phyloP scores from a whole-genome alignment of 2,329 filamentous ascomycete species.

The Arthrobotrys entomopaga region DNA sequence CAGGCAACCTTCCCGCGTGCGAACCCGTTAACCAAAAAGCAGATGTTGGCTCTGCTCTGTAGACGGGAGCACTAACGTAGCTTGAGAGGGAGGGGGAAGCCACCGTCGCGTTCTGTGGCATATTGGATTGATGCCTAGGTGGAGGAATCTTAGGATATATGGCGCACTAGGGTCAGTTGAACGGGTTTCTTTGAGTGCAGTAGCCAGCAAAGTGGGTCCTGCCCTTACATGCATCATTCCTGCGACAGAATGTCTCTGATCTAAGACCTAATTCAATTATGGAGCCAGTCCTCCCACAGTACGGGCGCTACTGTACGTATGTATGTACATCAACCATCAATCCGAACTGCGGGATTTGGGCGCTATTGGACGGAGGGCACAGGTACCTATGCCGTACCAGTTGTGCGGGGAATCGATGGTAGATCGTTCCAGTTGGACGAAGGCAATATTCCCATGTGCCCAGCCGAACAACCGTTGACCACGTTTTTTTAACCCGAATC shows the following conservation, averaged over 20 bases:
- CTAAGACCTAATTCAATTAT: conserved; percentile 38
- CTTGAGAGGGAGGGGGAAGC: conserved; percentile 24
- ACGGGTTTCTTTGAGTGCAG: background rate
- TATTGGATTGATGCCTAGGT: conserved; percentile 41
- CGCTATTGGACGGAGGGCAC: conserved; percentile 5
- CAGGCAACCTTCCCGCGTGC: conserved; percentile 42
- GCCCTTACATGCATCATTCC: conserved; percentile 54
- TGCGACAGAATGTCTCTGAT: conserved; percentile 54
- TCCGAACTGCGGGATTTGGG: conserved; percentile 51
- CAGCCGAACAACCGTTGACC: conserved; percentile 35
- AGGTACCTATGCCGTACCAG: background rate
- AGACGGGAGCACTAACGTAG: conserved; percentile 27
- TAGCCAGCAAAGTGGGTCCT: conserved; percentile 20
- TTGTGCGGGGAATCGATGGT: conserved; percentile 27
- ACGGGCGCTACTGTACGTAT: conserved; percentile 1
- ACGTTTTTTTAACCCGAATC: conserved; percentile 48
- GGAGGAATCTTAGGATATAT: conserved; percentile 24
- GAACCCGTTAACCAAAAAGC: conserved; percentile 15
- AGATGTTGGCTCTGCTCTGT: conserved; percentile 16
- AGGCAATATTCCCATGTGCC: conserved; percentile 31
- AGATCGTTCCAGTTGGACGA: conserved; percentile 37
- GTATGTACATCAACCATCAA: conserved; percentile 16
- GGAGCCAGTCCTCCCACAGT: conserved; percentile 17
- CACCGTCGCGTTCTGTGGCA: conserved; percentile 52
- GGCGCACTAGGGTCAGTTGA: conserved; percentile 26